Percentiles rank a stretch among this genome's conserved stretches.
Conservation (phyloP, 768 basidiomycete genomes). For the Collybia sordida region DNA sequence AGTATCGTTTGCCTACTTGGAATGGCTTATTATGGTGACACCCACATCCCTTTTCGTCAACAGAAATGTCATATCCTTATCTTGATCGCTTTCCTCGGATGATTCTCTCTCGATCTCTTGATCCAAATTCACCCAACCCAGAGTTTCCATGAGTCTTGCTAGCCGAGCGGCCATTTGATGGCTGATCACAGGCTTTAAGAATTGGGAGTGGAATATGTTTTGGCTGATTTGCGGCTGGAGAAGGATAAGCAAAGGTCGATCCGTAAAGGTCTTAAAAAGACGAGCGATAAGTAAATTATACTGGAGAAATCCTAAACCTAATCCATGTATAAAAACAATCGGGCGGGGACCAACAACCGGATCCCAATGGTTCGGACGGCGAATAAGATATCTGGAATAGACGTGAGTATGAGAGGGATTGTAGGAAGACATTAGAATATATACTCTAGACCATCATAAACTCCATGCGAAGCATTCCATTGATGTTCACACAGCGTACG, state of each 20-base stretch:
- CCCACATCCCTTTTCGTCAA: conserved; percentile 40
- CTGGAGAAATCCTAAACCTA: conserved; percentile 80
- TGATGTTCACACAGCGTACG: conserved; percentile 41
- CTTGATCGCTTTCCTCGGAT: conserved; percentile 14
- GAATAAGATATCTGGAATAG: conserved; percentile 63
- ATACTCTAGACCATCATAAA: conserved; percentile 70
- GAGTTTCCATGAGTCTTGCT: conserved; percentile 51
- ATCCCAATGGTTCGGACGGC: conserved; percentile 69
- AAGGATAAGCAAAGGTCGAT: conserved; percentile 72
- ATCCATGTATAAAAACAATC: conserved; percentile 83
- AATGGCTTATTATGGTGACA: conserved; percentile 82
- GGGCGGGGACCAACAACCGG: conserved; percentile 58
- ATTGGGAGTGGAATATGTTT: conserved; percentile 74
- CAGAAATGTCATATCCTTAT: conserved; percentile 18
- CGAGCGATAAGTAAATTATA: conserved; percentile 62
- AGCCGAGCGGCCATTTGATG: conserved; percentile 58
- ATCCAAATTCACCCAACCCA: conserved; percentile 58
- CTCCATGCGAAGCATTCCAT: conserved; percentile 43
- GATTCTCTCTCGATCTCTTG: conserved; percentile 18
- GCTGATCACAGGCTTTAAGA: conserved; percentile 69
- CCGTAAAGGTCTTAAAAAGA: conserved; percentile 53
- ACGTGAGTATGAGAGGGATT: conserved; percentile 1
- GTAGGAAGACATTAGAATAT: conserved; percentile 19
- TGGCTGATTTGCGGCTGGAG: conserved; percentile 89
- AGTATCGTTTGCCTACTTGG: conserved; percentile 57